Evolutionary conservation across 2,329 filamentous ascomycete species (phyloP).

Genomic region (Fusarium sp.): DNA sequence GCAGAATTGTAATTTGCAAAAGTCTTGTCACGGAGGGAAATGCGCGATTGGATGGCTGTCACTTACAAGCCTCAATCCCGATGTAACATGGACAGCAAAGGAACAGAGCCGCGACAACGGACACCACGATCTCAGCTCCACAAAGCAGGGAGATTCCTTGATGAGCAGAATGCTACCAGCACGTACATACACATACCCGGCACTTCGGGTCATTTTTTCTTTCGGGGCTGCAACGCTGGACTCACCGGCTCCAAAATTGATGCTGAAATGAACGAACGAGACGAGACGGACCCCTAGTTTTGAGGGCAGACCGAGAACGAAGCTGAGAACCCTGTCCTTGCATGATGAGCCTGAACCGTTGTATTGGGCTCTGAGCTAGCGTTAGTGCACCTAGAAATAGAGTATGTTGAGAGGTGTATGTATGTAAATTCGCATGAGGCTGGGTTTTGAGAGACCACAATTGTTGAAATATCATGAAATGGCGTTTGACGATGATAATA

Average conservation of each 20-base stretch:
- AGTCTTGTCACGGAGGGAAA: conserved; percentile 17
- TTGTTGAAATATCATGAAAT: background rate
- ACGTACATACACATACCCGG: conserved; percentile 34
- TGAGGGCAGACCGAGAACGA: conserved; percentile 20
- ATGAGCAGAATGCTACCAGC: conserved; percentile 7
- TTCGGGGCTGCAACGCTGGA: conserved; percentile 31
- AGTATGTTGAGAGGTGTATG: conserved; percentile 3
- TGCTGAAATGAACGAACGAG: conserved; percentile 3
- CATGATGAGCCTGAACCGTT: conserved; percentile 45
- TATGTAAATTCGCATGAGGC: conserved; percentile 4
- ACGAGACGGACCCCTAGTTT: conserved; percentile 32
- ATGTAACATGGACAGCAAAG: conserved; percentile 18
- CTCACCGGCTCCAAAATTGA: conserved; percentile 29
- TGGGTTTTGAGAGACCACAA: background rate
- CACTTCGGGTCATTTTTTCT: conserved; percentile 33
- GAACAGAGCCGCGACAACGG: conserved; percentile 22
- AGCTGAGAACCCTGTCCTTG: conserved; percentile 39
- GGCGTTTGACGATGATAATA: conserved; percentile 1
- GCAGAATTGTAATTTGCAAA: conserved; percentile 15
- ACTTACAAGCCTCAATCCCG: conserved; percentile 39
- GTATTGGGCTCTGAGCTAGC: conserved; percentile 38
- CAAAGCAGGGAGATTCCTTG: conserved; percentile 8
- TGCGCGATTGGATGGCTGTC: conserved; percentile 31
- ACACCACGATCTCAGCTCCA: conserved; percentile 31
- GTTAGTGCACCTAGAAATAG: conserved; percentile 28